Percentiles rank a stretch among this genome's conserved stretches.
Evolutionary conservation across 2,329 filamentous ascomycete genomes (phyloP).

Genomic region (Neopestalotiopsis rosae): DNA sequence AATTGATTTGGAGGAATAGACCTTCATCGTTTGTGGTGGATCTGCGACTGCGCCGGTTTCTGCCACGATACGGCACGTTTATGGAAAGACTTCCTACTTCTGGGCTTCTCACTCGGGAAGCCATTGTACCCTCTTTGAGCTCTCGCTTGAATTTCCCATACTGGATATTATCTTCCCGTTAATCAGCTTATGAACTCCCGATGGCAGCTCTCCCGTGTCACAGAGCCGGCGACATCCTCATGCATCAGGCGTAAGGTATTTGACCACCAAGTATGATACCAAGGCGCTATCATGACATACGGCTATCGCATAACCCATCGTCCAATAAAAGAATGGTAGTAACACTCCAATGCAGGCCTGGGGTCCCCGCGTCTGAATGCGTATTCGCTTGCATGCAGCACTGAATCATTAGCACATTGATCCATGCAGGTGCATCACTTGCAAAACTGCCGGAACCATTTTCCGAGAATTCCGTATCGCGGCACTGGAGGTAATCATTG

Average conservation of each 20-base stretch:
- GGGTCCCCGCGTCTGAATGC: background rate
- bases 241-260: background rate
- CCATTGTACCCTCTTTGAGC: background rate
- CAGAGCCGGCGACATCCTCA: background rate
- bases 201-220: background rate
- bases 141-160: background rate
- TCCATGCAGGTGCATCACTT: background rate
- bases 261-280: background rate
- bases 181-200: background rate
- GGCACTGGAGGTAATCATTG: background rate
- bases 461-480: background rate
- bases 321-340: background rate
- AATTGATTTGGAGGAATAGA: slow-evolving; percentile 38
- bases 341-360: background rate
- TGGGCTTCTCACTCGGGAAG: background rate
- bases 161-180: background rate
- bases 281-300: background rate
- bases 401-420: slow-evolving; percentile 4
- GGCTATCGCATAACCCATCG: background rate
- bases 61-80: background rate
- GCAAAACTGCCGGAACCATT: background rate
- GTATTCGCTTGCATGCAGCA: background rate
- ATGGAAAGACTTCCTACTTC: background rate
- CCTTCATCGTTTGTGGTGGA: slow-evolving; percentile 31
- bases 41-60: background rate